These are phyloP conservation scores for Leccinum fuscescens DNA, from an alignment of 1,284 basidiomycete species.

Conservation along the genomic window DNA sequence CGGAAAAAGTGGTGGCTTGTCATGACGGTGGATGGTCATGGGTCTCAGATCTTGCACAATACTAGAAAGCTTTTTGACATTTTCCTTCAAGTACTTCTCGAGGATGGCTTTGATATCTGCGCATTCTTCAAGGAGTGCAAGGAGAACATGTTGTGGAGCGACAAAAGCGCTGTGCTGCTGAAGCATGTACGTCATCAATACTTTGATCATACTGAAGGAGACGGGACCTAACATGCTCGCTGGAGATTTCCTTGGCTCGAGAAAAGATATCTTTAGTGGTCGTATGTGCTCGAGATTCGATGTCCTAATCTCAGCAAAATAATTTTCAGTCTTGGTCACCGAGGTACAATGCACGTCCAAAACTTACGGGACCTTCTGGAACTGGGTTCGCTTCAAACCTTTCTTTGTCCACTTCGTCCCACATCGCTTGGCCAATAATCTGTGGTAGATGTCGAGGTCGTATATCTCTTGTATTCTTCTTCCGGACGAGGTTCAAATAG, in stretches of 20 bases:
- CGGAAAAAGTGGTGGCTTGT: not conserved
- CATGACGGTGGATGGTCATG: not conserved
- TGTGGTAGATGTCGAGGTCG: not conserved
- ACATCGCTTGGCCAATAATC: not conserved
- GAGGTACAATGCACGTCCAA: not conserved
- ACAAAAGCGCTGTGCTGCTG: not conserved
- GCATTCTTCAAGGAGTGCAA: not conserved
- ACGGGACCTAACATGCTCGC: not conserved
- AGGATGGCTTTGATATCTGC: not conserved
- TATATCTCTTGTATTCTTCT: not conserved
- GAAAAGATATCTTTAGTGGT: not conserved
- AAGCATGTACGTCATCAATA: not conserved
- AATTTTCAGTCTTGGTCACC: not conserved
- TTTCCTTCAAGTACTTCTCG: not conserved
- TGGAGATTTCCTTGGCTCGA: not conserved
- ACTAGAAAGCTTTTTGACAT: not conserved
- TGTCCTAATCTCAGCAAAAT: not conserved
- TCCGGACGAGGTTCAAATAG: not conserved
- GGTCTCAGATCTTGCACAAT: not conserved
- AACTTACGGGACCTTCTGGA: not conserved
- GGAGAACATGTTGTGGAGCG: not conserved
- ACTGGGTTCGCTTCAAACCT: not conserved
- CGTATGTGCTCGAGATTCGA: not conserved
- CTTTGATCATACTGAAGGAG: not conserved
- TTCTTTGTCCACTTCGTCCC: not conserved